A percentile compares a stretch with the other conserved stretches of the same genome.
Conservation (phyloP, 1,284 basidiomycete species). For the Neolentinus lepideus region DNA sequence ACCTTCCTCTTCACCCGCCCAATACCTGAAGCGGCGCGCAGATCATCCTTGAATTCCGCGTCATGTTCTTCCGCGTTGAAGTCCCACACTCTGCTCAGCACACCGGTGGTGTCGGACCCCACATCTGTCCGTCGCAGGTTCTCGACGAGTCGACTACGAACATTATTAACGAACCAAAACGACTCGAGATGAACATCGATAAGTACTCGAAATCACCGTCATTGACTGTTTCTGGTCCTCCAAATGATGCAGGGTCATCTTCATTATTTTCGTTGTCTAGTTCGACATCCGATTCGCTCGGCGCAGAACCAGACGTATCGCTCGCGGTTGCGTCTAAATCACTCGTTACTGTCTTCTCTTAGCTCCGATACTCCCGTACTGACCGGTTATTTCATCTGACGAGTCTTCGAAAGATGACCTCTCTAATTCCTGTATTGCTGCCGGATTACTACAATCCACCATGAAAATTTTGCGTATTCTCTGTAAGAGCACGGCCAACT, state of each 20-base stretch:
- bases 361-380: neutral
- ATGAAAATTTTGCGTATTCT: no score
- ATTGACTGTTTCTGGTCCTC: conserved; percentile 17
- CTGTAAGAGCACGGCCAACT: no score
- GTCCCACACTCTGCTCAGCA: conserved; percentile 61
- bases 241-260: neutral
- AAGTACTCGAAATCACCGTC: conserved; percentile 28
- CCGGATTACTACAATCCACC: neutral
- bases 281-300: conserved; percentile 2
- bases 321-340: neutral
- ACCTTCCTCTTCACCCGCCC: conserved; percentile 50
- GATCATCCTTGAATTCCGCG: conserved; percentile 59
- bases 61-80: conserved; percentile 59
- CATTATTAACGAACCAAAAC: neutral
- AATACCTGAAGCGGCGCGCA: conserved; percentile 64
- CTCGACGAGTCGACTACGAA: conserved; percentile 50
- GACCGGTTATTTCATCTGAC: neutral
- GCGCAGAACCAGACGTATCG: conserved; percentile 1
- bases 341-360: neutral
- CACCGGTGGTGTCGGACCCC: conserved; percentile 30
- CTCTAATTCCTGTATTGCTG: neutral
- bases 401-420: neutral
- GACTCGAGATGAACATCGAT: neutral
- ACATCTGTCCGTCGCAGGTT: conserved; percentile 49
- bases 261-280: conserved; percentile 6